Conservation (phyloP, 345 rosid genomes). For the Eucalyptus erythrocorys region DNA sequence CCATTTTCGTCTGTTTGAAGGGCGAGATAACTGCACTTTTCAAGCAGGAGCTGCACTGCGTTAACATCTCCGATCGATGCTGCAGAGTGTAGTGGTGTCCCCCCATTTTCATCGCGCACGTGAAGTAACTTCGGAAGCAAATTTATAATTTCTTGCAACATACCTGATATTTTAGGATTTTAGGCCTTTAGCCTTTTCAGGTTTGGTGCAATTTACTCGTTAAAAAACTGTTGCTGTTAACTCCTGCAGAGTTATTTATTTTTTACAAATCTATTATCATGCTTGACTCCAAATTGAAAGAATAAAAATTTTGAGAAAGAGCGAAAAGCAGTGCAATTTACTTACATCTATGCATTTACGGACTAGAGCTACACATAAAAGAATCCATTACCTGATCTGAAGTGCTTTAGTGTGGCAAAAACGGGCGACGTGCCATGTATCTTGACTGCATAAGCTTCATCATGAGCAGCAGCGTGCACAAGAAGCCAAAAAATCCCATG, state of each 20-base stretch:
- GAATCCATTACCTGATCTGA: background rate
- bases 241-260: background rate
- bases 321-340: background rate
- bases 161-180: background rate
- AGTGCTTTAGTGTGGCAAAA: background rate
- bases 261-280: background rate
- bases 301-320: too few relatives aligned
- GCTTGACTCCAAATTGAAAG: background rate
- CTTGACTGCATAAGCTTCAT: background rate
- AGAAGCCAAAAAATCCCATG: background rate
- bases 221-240: too few relatives aligned
- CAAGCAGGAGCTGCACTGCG: background rate
- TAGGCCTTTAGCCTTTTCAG: background rate
- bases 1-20: background rate
- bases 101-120: background rate
- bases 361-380: background rate
- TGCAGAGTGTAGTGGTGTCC: background rate
- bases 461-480: background rate
- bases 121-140: background rate
- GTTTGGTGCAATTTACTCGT: background rate
- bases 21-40: background rate
- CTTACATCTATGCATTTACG: background rate
- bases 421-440: background rate
- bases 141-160: background rate
- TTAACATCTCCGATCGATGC: rapidly evolving